Evolutionary conservation across 371 early-diverging fungal species (phyloP), one percentile per base, ranked within the genome.

Genomic region (Syncephalastrum sp.): DNA sequence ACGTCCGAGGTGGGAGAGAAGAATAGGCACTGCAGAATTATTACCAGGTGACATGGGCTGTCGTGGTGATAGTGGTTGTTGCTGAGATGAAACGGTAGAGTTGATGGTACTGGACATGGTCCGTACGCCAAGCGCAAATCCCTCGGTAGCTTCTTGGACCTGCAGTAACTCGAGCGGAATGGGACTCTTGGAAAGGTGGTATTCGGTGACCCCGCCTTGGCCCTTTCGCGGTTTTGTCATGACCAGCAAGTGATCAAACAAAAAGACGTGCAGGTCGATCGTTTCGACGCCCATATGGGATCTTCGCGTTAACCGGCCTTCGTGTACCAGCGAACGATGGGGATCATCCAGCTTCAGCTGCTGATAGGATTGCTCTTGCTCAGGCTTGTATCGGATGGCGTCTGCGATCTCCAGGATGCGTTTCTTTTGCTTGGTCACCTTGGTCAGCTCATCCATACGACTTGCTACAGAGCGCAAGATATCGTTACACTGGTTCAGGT

Each of bases 211-310:
- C 14, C 65, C 60, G 52, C 49, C 46, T 15, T 56, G 65, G 6
- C 41, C 44, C 42, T 57, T 56, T 54, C 70, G 77, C 25, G 73
- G 72, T 65, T 88, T 90, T 38, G 92, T 84, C 79, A 95, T 71
- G 10, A 96, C 64, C 6, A 95, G 69, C 45, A 82, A 65, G 69
- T 96, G 92, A 64, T 96, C 96, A 50, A 95, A 90, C 42, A 95
- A 69, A 64, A 92, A 90, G 25, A 93, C 83, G 42, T 75, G 74
- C 6, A 94, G 54, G 15, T 89, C 87, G 0, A 82, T 72, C n/a
- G 71, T 70, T 27, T 89, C 90, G 8, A 86, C 80, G 47, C 85
- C 87, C 50, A 72, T 89, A 45, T 78, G 70, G 3, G 84, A 71
- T 42, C 85, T 81, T 44, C 86, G 75, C 24, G 84, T 88, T 57